phyloP scores from a whole-genome alignment of 1,284 basidiomycete genomes.

The Testicularia cyperi region DNA sequence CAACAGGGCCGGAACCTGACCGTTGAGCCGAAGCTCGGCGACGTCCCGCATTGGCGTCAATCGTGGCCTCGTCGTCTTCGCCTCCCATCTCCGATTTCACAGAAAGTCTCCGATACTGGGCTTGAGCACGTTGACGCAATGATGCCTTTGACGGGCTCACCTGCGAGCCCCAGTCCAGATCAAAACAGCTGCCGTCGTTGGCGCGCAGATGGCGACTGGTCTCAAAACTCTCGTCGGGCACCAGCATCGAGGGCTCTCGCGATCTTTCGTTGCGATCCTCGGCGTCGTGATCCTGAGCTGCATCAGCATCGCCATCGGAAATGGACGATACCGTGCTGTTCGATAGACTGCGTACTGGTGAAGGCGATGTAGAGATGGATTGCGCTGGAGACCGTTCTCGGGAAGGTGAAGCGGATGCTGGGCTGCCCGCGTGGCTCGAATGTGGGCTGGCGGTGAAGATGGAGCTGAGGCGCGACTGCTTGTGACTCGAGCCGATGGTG shows the following conservation, averaged over 20 bases:
- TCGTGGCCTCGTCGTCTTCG: conserved; percentile 5
- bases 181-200: conserved; percentile 43
- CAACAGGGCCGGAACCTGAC: neutral
- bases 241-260: conserved; percentile 37
- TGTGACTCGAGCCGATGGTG: conserved; percentile 2
- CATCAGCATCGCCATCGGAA: too few relatives aligned
- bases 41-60: conserved; percentile 7
- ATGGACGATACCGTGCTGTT: too few relatives aligned
- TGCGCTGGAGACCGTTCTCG: too few relatives aligned
- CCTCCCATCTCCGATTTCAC: too few relatives aligned
- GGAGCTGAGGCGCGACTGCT: conserved; percentile 17
- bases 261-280: conserved; percentile 26
- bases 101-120: too few relatives aligned
- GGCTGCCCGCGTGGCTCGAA: conserved; percentile 3
- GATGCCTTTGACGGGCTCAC: conserved; percentile 19
- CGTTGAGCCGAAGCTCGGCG: too few relatives aligned
- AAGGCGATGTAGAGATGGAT: conserved; percentile 14
- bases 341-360: too few relatives aligned
- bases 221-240: conserved; percentile 13
- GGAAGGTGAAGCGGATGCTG: neutral
- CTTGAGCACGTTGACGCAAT: too few relatives aligned
- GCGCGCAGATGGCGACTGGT: conserved; percentile 25
- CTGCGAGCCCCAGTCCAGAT: conserved; percentile 20
- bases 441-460: conserved; percentile 27
- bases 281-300: too few relatives aligned